Conservation (phyloP, 208 protist genomes). For the Crithidia fasciculata region DNA sequence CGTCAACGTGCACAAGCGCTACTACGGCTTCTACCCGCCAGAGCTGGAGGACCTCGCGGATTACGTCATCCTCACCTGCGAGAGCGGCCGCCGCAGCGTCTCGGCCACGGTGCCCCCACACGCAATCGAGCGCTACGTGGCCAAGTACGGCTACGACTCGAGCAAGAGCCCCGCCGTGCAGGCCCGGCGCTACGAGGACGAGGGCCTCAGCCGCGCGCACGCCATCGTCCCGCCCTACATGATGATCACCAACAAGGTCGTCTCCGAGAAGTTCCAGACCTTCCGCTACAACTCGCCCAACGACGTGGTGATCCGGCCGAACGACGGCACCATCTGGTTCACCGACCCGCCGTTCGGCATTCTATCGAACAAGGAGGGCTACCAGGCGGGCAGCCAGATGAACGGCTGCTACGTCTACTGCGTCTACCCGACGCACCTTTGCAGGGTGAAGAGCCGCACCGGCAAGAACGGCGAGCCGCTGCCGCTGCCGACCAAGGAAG, state of each 20-base stretch:
- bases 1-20: conserved; percentile 28
- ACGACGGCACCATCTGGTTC: conserved; percentile 42
- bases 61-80: conserved; percentile 34
- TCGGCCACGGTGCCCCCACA: conserved; percentile 31
- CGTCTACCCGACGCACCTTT: conserved; percentile 24
- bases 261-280: conserved; percentile 30
- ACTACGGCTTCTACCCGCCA: conserved; percentile 35
- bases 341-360: conserved; percentile 38
- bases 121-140: conserved; percentile 30
- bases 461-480: conserved; percentile 23
- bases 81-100: conserved; percentile 31
- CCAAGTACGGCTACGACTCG: conserved; percentile 25
- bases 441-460: conserved; percentile 24
- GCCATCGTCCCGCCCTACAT: conserved; percentile 29
- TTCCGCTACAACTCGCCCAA: conserved; percentile 41
- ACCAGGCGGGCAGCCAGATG: conserved; percentile 28
- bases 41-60: conserved; percentile 30
- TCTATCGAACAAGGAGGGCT: conserved; percentile 30
- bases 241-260: conserved; percentile 35
- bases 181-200: conserved; percentile 2
- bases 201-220: conserved; percentile 9
- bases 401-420: conserved; percentile 34
- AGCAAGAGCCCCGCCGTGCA: conserved; percentile 10
- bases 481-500: conserved; percentile 21
- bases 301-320: conserved; percentile 34